Percentiles rank a stretch among this genome's conserved stretches.
phyloP scores from a whole-genome alignment of 164 flowering plant genomes.

The Platanus orientalis region DNA sequence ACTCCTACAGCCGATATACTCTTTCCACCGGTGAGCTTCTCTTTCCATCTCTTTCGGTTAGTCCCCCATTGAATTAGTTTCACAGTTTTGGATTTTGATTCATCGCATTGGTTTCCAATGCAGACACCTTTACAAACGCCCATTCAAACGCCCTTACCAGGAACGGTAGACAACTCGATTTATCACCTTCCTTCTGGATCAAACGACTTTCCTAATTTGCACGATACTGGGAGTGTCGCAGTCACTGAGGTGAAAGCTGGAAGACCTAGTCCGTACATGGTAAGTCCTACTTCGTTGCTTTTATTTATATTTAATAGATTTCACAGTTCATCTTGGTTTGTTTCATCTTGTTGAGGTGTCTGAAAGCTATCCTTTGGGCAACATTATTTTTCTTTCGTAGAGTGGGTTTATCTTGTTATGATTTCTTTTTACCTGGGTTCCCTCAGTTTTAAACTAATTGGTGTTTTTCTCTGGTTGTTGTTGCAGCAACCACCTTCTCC shows the following conservation, averaged over 20 bases:
- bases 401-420: neutral
- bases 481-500: constrained; percentile 82
- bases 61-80: neutral
- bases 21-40: constrained; percentile 78
- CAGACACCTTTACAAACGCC: constrained; percentile 91
- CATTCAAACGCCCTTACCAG: constrained; percentile 54
- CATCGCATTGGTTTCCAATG: neutral
- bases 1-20: constrained; percentile 96
- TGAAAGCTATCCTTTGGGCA: neutral
- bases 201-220: constrained; percentile 49
- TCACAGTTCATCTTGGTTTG: neutral
- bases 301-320: neutral
- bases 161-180: constrained; percentile 51
- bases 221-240: constrained; percentile 39
- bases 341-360: neutral
- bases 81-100: neutral
- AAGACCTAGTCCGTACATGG: constrained; percentile 84
- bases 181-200: constrained; percentile 73
- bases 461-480: neutral
- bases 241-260: constrained; percentile 55
- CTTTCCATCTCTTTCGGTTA: neutral
- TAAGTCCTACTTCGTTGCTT: constrained; percentile 13
- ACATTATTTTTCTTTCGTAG: neutral
- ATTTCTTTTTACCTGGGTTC: neutral
- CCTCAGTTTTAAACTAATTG: neutral